Evolutionary conservation across 208 protist species (phyloP), one percentile per base, ranked within the genome.

Genomic region (Leishmania mexicana): DNA sequence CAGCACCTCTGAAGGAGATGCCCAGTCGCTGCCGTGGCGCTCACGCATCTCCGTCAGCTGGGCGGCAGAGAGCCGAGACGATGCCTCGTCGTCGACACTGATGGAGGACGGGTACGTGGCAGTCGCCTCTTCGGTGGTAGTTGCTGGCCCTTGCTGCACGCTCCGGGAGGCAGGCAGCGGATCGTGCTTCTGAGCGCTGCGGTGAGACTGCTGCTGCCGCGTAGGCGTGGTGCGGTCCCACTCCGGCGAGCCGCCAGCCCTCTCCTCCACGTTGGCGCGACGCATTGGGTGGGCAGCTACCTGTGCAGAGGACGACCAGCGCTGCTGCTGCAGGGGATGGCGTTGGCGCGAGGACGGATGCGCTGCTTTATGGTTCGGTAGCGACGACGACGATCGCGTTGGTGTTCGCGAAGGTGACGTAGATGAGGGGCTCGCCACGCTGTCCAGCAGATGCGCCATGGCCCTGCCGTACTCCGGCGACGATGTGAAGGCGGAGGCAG

Each of bases 1-100:
- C 75, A 91, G 85, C 62, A 96, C 87, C 81, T 96, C 93, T 28
- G 81, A 57, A 15, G 93, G 93, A 2, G 93, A 96, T 35, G 93
- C 93, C 93, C 93, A 96, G 80, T 94, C 76, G 70, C 76, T 80
- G 42, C 60, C 70, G 58, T 64, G 71, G 35, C 49, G 47, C 53
- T 19, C 75, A 3, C 75, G 17, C 15, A 21, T 40, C 60, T 47
- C 57, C 57, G 42, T 11, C 58, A 67, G 64, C 35, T 42, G 53
- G 40, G 51, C n/a, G 35, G 60, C 40, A 17, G 76, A 72, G 31
- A 62, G 28, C 40, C 53, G 35, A 53, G 76, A 80, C 45, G 64
- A 62, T n/a, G 64, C 42, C 45, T 70, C 76, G 31, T 65, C 45
- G 19, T 73, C 64, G 57, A 35, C 76, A 49, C 75, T 78, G 53